Evolutionary conservation across 2,329 filamentous ascomycete species (phyloP).

Genomic region (Claviceps maximensis): DNA sequence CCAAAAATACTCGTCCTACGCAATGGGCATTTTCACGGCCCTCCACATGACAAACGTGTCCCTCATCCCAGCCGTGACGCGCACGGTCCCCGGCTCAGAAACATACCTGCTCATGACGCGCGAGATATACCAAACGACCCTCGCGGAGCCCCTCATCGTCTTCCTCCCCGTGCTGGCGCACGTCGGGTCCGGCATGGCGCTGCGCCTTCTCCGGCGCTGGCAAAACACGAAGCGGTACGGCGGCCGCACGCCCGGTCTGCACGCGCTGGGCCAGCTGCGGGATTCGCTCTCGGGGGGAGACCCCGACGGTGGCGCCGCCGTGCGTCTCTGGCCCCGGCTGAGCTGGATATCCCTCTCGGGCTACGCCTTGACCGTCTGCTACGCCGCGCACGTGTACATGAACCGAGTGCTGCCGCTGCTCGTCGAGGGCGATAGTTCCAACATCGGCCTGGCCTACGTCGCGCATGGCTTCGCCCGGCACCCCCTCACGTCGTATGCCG

Average conservation of each 20-base stretch:
- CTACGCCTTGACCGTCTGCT: constrained; percentile 52
- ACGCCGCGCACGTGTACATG: constrained; percentile 58
- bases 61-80: constrained; percentile 62
- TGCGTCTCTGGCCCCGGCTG: constrained; percentile 50
- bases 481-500: constrained; percentile 49
- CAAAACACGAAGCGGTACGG: constrained; percentile 66
- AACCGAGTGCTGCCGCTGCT: constrained; percentile 65
- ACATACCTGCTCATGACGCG: constrained; percentile 81
- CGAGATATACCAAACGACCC: constrained; percentile 78
- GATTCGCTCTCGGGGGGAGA: constrained; percentile 20
- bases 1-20: constrained; percentile 83
- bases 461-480: constrained; percentile 72
- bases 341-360: constrained; percentile 61
- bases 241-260: constrained; percentile 45
- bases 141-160: constrained; percentile 69
- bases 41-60: constrained; percentile 75
- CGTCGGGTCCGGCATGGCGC: constrained; percentile 59
- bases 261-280: constrained; percentile 22
- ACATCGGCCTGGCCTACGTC: constrained; percentile 72
- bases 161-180: constrained; percentile 63
- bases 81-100: constrained; percentile 62
- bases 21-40: constrained; percentile 61
- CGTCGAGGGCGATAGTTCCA: constrained; percentile 73
- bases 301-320: constrained; percentile 15
- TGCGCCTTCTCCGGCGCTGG: constrained; percentile 61